Evolutionary conservation across 192 early-diverging fungal genomes (phyloP).

Genomic region (Coemansia sp.): DNA sequence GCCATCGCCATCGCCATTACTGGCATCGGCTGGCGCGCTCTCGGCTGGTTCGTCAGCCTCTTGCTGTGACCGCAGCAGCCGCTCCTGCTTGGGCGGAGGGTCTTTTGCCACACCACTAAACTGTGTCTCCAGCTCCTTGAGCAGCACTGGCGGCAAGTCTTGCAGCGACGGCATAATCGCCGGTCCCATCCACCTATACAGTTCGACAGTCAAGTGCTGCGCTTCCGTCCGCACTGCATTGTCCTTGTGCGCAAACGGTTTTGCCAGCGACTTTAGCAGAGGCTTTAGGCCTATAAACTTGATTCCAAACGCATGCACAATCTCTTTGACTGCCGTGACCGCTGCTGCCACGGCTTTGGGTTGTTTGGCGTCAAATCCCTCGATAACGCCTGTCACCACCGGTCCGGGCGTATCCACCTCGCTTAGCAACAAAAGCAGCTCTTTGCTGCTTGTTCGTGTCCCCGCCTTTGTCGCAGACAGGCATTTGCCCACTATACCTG

Average conservation of each 20-base stretch:
- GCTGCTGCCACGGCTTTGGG: conserved; percentile 86
- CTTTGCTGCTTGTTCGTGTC: conserved; percentile 74
- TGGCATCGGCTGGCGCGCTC: conserved; percentile 17
- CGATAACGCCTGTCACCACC: conserved; percentile 78
- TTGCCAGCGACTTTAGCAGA: conserved; percentile 79
- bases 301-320: conserved; percentile 75
- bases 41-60: conserved; percentile 56
- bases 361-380: conserved; percentile 78
- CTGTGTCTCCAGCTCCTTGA: conserved; percentile 85
- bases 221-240: conserved; percentile 90
- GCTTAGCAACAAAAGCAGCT: conserved; percentile 80
- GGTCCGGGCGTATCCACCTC: conserved; percentile 85
- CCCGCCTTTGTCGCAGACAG: conserved; percentile 77
- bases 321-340: conserved; percentile 61
- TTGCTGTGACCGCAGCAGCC: conserved; percentile 82
- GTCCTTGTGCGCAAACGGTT: conserved; percentile 92
- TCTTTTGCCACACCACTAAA: conserved; percentile 71
- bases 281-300: conserved; percentile 80
- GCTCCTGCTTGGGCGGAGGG: conserved; percentile 59
- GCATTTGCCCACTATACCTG: conserved; percentile 83
- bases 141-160: conserved; percentile 91
- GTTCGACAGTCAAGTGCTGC: conserved; percentile 71
- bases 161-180: conserved; percentile 75
- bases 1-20: conserved; percentile 5
- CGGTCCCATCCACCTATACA: conserved; percentile 90